Evolutionary conservation across 2,329 filamentous ascomycete genomes (phyloP), one percentile per base, ranked within the genome.

Genomic region (Salinomyces thailandicus): DNA sequence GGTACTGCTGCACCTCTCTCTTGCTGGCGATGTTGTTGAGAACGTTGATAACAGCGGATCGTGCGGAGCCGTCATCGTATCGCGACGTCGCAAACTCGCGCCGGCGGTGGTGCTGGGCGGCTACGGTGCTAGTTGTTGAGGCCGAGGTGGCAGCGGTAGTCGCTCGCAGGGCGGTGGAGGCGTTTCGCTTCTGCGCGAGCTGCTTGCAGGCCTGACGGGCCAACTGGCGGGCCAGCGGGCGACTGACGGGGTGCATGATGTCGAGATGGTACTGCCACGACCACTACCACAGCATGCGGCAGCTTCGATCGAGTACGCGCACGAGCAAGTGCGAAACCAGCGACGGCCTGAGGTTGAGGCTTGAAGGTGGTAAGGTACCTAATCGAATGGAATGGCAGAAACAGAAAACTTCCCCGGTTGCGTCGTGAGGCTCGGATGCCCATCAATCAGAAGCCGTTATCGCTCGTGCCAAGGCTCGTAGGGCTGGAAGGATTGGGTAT

Each of bases 1-100:
- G 79, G 63, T 96, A 96, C 64, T 96, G 89, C 69, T 95, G 85
- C 46, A 93, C 85, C 68, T 98, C 89, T 43, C 89, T 74, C 73
- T 93, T 93, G 45, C 86, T 94, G 44, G 86, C 89, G 60, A 96
- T 93, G 65, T 89, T 94, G 68, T 85, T 93, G 50, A 96, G 73
- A 42, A 94, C 75, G 66, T 89, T 85, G 55, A 93, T 81, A 46
- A 93, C 85, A 37, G 85, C 87, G 31, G 80, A 80, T 41, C 83
- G 75, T 30, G 82, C 85, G 39, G 73, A 77, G 41, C 73, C 70
- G 51, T 79, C 64, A 38, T 60, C 54, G 37, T 53, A 43, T 18
- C 54, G 49, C 57, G 54, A 36, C 18, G 39, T 43, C 11, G 44
- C 44, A 17, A 43, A 41, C 18, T 15, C n/a, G 13, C 43, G 42